Percentiles rank a stretch among this genome's conserved stretches.
Evolutionary conservation across 2,329 filamentous ascomycete species (phyloP).

Genomic region (Microcera coccophila): DNA sequence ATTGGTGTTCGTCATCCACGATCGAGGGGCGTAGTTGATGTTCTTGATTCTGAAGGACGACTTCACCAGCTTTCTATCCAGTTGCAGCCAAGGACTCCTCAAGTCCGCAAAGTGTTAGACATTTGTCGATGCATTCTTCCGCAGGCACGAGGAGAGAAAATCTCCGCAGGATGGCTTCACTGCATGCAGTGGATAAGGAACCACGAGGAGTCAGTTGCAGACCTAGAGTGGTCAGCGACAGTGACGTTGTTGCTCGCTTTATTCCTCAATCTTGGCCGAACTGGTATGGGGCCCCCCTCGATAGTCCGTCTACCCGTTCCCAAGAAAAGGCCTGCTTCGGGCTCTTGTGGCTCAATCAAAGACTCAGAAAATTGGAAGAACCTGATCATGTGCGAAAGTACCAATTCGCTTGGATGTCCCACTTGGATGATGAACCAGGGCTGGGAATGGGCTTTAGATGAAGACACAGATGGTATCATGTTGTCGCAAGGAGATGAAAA

Average conservation of each 20-base stretch:
- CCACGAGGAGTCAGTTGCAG: constrained; percentile 43
- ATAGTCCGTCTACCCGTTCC: constrained; percentile 28
- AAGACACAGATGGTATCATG: constrained; percentile 38
- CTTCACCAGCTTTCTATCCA: constrained; percentile 65
- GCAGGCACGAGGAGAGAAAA: constrained; percentile 53
- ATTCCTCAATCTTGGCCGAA: constrained; percentile 56
- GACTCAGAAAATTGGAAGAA: constrained; percentile 45
- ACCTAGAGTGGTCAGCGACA: constrained; percentile 67
- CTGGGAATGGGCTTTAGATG: constrained; percentile 70
- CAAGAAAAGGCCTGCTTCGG: constrained; percentile 32
- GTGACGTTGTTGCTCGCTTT: constrained; percentile 61
- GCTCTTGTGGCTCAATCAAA: constrained; percentile 34
- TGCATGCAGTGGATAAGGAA: constrained; percentile 63
- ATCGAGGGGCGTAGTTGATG: constrained; percentile 59
- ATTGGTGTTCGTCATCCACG: constrained; percentile 55
- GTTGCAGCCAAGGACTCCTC: constrained; percentile 60
- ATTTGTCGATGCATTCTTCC: constrained; percentile 63
- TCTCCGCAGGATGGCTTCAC: constrained; percentile 71
- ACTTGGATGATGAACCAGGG: constrained; percentile 58
- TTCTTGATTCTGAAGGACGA: constrained; percentile 58
- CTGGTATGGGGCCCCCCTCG: constrained; percentile 24
- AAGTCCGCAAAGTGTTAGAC: constrained; percentile 58
- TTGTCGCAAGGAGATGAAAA: constrained; percentile 24
- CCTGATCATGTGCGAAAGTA: constrained; percentile 44
- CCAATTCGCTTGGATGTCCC: constrained; percentile 48